These are phyloP conservation scores for Thuidium tamariscinum DNA, from an alignment of 225 moss, liverwort and hornwort genomes.

Conservation along the genomic window DNA sequence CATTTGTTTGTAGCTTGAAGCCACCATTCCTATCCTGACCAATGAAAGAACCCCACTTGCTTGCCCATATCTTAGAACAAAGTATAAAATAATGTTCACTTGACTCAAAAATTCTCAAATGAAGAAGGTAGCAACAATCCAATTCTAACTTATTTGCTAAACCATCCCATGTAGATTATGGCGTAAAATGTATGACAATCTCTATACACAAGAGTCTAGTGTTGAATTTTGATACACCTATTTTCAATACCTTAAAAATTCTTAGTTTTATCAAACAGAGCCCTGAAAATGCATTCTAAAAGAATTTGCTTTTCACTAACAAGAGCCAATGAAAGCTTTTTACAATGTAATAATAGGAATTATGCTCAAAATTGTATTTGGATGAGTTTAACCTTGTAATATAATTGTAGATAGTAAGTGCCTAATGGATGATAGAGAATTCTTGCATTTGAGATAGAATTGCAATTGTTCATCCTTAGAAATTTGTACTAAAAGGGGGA, in stretches of 20 bases:
- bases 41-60: background rate
- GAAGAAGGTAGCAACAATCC: background rate
- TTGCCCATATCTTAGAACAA: background rate
- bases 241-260: background rate
- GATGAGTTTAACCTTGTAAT: too few relatives aligned
- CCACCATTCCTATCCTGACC: background rate
- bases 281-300: rapidly evolving
- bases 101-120: background rate
- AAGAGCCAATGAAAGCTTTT: background rate
- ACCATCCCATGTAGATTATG: rapidly evolving
- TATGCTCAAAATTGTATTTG: background rate
- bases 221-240: background rate
- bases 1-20: conserved; percentile 50
- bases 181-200: background rate
- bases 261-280: rapidly evolving
- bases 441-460: too few relatives aligned
- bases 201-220: background rate
- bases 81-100: background rate
- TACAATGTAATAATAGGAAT: background rate
- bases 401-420: too few relatives aligned
- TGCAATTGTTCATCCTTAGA: too few relatives aligned
- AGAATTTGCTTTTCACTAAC: rapidly evolving
- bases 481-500: too few relatives aligned
- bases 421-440: too few relatives aligned
- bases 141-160: background rate